Conservation (phyloP, 331 rosid species). For the Erythrophleum ivorense region DNA sequence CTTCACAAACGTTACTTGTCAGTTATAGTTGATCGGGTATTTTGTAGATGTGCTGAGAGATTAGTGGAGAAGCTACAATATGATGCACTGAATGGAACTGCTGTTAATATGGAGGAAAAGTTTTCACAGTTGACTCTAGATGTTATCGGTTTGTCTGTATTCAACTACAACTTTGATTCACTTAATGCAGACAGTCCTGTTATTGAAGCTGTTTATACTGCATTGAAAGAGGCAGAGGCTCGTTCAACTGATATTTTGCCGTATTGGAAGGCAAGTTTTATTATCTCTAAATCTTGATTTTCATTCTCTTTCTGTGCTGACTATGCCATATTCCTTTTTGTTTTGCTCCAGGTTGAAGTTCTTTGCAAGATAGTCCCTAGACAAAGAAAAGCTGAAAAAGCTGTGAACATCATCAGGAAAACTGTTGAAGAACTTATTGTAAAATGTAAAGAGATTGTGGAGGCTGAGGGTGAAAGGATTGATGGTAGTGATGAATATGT, state of each 20-base stretch:
- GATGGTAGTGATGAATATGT: conserved; percentile 82
- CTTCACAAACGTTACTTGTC: conserved; percentile 93
- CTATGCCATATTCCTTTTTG: conserved; percentile 11
- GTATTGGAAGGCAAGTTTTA: conserved; percentile 80
- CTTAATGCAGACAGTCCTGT: conserved; percentile 81
- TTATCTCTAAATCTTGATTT: conserved; percentile 6
- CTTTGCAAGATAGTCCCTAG: conserved; percentile 86
- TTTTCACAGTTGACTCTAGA: conserved; percentile 94
- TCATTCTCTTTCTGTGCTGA: neutral
- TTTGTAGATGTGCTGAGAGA: conserved; percentile 86
- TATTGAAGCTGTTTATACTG: conserved; percentile 91
- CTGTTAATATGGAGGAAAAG: conserved; percentile 89
- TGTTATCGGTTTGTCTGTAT: conserved; percentile 88
- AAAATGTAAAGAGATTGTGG: conserved; percentile 89
- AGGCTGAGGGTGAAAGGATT: conserved; percentile 86
- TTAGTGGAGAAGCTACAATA: conserved; percentile 84
- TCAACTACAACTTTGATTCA: conserved; percentile 89
- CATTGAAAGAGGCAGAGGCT: conserved; percentile 96
- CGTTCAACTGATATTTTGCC: conserved; percentile 94
- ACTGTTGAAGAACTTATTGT: conserved; percentile 89
- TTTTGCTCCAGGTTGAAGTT: conserved; percentile 62
- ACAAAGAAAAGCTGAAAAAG: conserved; percentile 88
- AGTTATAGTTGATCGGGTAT: conserved; percentile 82
- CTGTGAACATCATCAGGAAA: conserved; percentile 69
- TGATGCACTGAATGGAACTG: conserved; percentile 66